Conservation (phyloP, 2,329 filamentous ascomycete genomes). For the Pestalotiopsis sp. region DNA sequence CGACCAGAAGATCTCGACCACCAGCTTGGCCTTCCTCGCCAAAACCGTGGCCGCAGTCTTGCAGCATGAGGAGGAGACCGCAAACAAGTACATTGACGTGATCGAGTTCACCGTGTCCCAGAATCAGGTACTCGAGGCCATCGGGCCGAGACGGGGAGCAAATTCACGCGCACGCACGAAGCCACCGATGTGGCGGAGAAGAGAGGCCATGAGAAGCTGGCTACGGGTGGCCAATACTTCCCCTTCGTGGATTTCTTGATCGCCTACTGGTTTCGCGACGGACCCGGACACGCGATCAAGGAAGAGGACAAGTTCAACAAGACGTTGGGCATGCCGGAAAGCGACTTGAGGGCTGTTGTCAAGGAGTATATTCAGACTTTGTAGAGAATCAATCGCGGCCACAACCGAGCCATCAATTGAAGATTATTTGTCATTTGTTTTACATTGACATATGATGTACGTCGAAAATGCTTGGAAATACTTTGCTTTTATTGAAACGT, state of each 20-base stretch:
- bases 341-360: neutral
- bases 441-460: no score
- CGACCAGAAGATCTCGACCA: conserved; percentile 41
- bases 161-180: conserved; percentile 41
- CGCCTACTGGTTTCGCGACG: conserved; percentile 16
- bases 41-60: conserved; percentile 45
- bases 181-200: neutral
- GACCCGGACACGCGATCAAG: conserved; percentile 12
- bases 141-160: conserved; percentile 40
- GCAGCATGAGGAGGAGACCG: conserved; percentile 40
- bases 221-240: neutral
- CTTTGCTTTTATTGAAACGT: no score
- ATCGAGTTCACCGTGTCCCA: conserved; percentile 52
- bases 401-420: neutral
- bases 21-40: conserved; percentile 45
- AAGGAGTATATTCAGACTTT: neutral
- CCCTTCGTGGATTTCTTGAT: conserved; percentile 18
- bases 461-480: no score
- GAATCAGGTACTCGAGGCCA: conserved; percentile 44
- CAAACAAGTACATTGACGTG: conserved; percentile 52
- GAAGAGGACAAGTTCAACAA: conserved; percentile 16
- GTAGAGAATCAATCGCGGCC: neutral
- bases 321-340: conserved; percentile 6
- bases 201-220: neutral
- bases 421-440: no score